Conservation (phyloP, 768 basidiomycete species). For the Trametes villosa region DNA sequence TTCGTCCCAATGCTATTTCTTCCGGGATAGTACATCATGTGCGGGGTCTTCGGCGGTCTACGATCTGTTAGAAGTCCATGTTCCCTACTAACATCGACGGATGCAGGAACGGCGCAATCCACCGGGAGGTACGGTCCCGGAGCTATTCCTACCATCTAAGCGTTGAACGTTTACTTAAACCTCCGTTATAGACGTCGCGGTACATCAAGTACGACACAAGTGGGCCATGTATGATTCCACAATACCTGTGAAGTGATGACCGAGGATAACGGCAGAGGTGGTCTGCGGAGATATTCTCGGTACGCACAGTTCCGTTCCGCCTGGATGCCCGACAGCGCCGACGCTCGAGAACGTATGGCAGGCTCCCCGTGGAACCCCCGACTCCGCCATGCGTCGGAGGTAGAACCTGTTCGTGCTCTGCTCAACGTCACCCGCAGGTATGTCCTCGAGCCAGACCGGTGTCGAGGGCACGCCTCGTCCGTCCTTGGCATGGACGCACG, state of each 20-base stretch:
- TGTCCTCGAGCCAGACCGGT: neutral
- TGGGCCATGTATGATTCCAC: too few species aligned
- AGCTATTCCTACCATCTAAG: too few species aligned
- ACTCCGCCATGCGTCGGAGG: neutral
- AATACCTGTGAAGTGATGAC: too few species aligned
- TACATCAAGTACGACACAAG: neutral
- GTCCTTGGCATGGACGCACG: neutral
- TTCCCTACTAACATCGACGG: neutral
- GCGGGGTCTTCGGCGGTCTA: neutral
- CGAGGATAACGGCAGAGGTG: too few species aligned
- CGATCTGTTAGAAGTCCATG: neutral
- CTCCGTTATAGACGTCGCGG: neutral
- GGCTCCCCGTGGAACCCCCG: neutral
- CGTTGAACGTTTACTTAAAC: neutral
- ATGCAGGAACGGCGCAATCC: neutral
- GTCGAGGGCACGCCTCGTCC: neutral
- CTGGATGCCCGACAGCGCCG: neutral
- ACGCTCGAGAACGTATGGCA: neutral
- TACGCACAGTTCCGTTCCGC: neutral
- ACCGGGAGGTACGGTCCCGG: neutral
- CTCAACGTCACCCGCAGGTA: neutral
- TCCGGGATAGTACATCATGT: neutral
- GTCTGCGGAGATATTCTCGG: neutral
- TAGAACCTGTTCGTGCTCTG: neutral
- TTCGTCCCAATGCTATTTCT: neutral